Conservation (phyloP, 129 eudicot genomes). For the Flaveria brownii region DNA sequence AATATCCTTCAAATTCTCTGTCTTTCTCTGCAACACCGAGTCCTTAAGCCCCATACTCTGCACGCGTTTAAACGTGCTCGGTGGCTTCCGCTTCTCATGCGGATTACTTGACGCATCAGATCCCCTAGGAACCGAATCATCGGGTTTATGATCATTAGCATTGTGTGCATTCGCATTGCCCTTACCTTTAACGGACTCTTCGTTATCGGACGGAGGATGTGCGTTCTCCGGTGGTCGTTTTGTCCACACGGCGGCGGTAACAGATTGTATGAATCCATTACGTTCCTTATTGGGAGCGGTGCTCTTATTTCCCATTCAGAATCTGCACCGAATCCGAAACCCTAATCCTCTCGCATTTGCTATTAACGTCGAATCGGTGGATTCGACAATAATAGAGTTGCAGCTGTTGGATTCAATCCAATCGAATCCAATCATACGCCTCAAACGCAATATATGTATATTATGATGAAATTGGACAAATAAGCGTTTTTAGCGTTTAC, state of each 20-base stretch:
- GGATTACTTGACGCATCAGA: constrained; percentile 42
- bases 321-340: constrained; percentile 27
- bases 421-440: constrained; percentile 21
- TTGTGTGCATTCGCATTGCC: constrained; percentile 21
- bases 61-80: constrained; percentile 42
- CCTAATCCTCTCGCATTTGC: constrained; percentile 37
- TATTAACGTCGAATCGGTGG: constrained; percentile 33
- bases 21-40: constrained; percentile 69
- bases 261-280: constrained; percentile 76
- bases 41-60: constrained; percentile 67
- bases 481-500: background rate
- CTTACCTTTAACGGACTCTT: constrained; percentile 24
- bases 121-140: constrained; percentile 16
- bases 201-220: constrained; percentile 42
- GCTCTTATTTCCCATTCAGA: constrained; percentile 75
- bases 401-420: constrained; percentile 19
- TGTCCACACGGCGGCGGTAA: constrained; percentile 68
- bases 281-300: constrained; percentile 51
- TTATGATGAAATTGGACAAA: background rate
- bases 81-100: constrained; percentile 32
- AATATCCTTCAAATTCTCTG: constrained; percentile 73
- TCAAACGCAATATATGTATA: constrained; percentile 20
- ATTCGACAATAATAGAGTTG: constrained; percentile 21
- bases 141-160: constrained; percentile 20
- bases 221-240: constrained; percentile 47